Base-by-base conservation (phyloP, 2,329 filamentous ascomycete species). In the Phialophora chinensis region DNA sequence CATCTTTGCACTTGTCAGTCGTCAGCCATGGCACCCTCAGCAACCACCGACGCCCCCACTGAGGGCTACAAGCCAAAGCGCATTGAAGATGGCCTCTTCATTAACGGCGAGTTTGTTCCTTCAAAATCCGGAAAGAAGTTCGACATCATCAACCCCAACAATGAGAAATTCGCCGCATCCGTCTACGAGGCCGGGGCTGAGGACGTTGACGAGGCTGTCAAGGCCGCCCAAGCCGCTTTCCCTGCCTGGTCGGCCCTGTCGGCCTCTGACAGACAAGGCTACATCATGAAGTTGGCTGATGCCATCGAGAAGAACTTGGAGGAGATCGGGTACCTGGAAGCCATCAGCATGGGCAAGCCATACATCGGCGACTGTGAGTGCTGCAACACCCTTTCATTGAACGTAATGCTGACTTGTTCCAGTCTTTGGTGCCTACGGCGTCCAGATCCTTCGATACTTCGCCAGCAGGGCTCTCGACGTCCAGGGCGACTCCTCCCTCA, bases 361-460 rank as follows among this genome's bases (percentile, higher is more conserved):
- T 77, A 80, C 68, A 72, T 73, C 20, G 76, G 79, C 50, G 77
- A 80, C 17, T 65, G 79, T 66, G 90, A 63, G 61, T 29, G 25
- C 27, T 25, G 1, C 17, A 62, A 17, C 6, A 12, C 31, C 31
- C 25, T 25, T 29, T 12, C 20, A 3, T 44, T 49, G 56, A 11
- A 49, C 2, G 12, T 8, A 44, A 55, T 14, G 29, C 60, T 62
- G 29, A 62, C 49, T 23, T 29, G 29, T 42, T 49, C 88, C 76
- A 90, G 88, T 71, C 92, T 97, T 76, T 85, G 96, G 50, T 82
- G 79, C 62, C 85, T 87, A 74, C 72, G 88, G 89, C 66, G 83
- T 87, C 71, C 88, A 85, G 75, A 90, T 86, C 81, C 80, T 97
- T 75, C 88, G 93, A 79, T 97, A 94, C 83, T 95, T 93, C 75